Percentiles rank a stretch among this genome's conserved stretches.
These are phyloP conservation scores for Suillus luteus DNA, from an alignment of 768 basidiomycete genomes.

Conservation along the genomic window DNA sequence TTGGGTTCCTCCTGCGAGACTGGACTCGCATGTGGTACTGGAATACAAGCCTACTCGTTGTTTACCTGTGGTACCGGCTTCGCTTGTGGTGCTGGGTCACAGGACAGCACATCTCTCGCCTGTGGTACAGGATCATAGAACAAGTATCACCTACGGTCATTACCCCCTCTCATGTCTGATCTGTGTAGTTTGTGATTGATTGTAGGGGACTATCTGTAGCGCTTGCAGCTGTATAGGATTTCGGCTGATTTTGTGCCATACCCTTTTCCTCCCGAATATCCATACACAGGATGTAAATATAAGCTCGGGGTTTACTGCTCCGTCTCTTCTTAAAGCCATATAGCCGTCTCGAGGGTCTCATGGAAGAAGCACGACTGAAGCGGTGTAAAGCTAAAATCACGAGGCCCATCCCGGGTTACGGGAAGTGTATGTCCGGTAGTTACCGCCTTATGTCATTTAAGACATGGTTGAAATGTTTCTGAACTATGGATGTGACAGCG, in stretches of 20 bases:
- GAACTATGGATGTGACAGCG: not conserved
- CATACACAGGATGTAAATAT: not conserved
- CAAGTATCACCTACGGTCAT: not conserved
- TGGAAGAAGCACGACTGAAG: slow-evolving; percentile 2
- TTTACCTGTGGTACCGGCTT: not conserved
- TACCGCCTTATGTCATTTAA: not conserved
- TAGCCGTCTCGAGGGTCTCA: not conserved
- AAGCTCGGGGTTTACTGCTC: not conserved
- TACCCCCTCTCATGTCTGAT: not conserved
- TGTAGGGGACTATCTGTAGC: not conserved
- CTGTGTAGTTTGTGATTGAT: not conserved
- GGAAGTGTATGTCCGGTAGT: not conserved
- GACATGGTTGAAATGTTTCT: not conserved
- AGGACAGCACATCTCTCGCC: not conserved
- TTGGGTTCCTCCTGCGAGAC: not conserved
- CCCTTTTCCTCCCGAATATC: not conserved
- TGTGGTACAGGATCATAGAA: not conserved
- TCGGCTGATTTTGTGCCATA: not conserved
- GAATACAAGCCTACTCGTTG: not conserved
- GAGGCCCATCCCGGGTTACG: not conserved
- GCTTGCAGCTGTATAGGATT: not conserved
- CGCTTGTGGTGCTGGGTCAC: not conserved
- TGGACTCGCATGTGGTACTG: too few relatives aligned
- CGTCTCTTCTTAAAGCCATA: not conserved
- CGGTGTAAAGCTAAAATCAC: slow-evolving; percentile 4